These are phyloP conservation scores for Cystobasidium slooffiae DNA, from an alignment of 1,284 basidiomycete genomes.

Conservation along the genomic window DNA sequence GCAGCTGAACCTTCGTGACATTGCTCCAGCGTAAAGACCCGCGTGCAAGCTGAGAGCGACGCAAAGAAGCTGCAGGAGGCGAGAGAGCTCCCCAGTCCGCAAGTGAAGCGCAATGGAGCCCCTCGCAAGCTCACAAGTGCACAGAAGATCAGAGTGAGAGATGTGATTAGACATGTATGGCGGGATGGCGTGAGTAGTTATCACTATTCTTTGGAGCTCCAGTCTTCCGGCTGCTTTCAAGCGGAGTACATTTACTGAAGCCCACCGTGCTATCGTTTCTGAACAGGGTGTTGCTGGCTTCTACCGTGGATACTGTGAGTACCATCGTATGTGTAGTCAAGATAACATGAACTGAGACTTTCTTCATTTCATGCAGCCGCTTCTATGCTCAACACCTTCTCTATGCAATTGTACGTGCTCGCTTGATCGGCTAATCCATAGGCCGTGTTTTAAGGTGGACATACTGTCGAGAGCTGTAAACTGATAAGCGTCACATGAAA, in stretches of 20 bases:
- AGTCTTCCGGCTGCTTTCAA: not conserved
- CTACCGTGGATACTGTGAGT: slow-evolving; percentile 81
- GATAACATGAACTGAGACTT: not conserved
- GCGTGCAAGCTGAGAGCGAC: slow-evolving; percentile 73
- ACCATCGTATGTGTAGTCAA: not conserved
- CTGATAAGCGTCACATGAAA: slow-evolving; percentile 55
- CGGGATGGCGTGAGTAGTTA: slow-evolving; percentile 59
- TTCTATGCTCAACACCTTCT: slow-evolving; percentile 99
- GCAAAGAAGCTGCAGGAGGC: slow-evolving; percentile 55
- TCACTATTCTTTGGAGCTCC: not conserved
- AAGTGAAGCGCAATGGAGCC: slow-evolving; percentile 51
- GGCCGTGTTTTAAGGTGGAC: not conserved
- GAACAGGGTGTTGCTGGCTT: slow-evolving; percentile 77
- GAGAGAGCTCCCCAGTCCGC: slow-evolving; percentile 44
- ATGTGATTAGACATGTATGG: slow-evolving; percentile 70
- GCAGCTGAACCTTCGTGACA: not conserved
- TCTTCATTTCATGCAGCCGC: slow-evolving; percentile 59
- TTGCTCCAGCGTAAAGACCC: slow-evolving; percentile 79
- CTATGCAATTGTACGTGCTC: slow-evolving; percentile 70
- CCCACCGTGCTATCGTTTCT: not conserved
- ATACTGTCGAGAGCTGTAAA: not conserved
- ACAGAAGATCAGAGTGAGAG: slow-evolving; percentile 49
- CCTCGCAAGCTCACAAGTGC: slow-evolving; percentile 51
- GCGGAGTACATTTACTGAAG: too few relatives aligned
- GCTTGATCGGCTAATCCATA: slow-evolving; percentile 49